A percentile compares a stretch with the other conserved stretches of the same genome.
Conservation (phyloP, 1,284 basidiomycete genomes). For the Macrocystidia cucumis region DNA sequence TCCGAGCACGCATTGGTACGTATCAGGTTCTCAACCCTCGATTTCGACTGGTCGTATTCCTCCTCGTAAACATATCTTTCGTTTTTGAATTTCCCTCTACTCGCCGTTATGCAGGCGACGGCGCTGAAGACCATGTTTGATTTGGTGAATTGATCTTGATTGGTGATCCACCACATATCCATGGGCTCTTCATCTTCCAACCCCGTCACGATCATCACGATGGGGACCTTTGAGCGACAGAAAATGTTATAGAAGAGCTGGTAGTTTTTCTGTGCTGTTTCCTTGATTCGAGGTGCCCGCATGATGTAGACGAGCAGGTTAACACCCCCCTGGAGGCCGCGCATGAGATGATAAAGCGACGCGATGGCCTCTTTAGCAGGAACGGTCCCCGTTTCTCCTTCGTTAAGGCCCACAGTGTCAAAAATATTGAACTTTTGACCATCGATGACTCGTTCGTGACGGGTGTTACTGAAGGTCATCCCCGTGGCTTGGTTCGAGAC, state of each 20-base stretch:
- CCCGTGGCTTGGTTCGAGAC: slow-evolving; percentile 13
- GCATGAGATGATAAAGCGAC: slow-evolving; percentile 24
- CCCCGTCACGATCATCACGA: slow-evolving; percentile 30
- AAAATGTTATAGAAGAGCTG: slow-evolving; percentile 30
- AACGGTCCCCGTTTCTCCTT: slow-evolving; percentile 21
- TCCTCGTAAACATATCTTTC: slow-evolving; percentile 11
- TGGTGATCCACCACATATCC: slow-evolving; percentile 33
- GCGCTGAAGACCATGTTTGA: slow-evolving; percentile 22
- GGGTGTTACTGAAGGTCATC: slow-evolving; percentile 14
- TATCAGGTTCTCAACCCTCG: slow-evolving; percentile 12
- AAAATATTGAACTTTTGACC: slow-evolving; percentile 17
- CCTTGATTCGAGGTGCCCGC: slow-evolving; percentile 27
- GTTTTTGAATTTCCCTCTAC: slow-evolving; percentile 12
- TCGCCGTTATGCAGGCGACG: slow-evolving; percentile 32
- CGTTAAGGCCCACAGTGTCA: slow-evolving; percentile 34
- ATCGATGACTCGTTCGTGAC: slow-evolving; percentile 10
- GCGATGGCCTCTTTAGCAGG: slow-evolving; percentile 22
- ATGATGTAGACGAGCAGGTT: slow-evolving; percentile 33
- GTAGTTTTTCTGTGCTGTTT: slow-evolving; percentile 27
- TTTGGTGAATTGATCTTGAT: slow-evolving; percentile 19
- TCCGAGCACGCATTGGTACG: slow-evolving; percentile 4
- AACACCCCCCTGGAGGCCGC: slow-evolving; percentile 24
- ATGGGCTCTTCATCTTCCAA: slow-evolving; percentile 28
- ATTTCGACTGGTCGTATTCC: slow-evolving; percentile 17
- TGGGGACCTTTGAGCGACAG: slow-evolving; percentile 27